These are phyloP conservation scores for Zymoseptoria passerinii DNA, from an alignment of 2,329 filamentous ascomycete genomes.

Conservation along the genomic window DNA sequence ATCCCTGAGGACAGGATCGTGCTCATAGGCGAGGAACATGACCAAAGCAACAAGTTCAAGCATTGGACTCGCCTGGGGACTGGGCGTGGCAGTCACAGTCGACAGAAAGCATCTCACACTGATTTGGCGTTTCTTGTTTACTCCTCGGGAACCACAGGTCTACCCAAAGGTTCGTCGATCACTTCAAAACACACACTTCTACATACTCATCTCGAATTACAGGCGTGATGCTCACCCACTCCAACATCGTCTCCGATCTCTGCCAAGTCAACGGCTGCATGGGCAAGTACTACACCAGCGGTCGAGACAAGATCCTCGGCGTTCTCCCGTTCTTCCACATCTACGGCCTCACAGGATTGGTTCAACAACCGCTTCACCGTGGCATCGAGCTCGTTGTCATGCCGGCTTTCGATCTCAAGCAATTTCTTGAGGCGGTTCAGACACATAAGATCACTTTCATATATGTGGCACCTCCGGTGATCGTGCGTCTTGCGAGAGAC, in stretches of 20 bases:
- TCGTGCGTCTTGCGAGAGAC: slow-evolving; percentile 71
- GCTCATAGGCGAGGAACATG: slow-evolving; percentile 60
- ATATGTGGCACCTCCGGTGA: slow-evolving; percentile 77
- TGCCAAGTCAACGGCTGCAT: slow-evolving; percentile 47
- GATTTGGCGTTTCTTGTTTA: slow-evolving; percentile 83
- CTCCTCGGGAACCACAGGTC: slow-evolving; percentile 79
- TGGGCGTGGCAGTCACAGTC: slow-evolving; percentile 49
- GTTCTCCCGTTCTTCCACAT: slow-evolving; percentile 89
- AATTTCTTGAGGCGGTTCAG: slow-evolving; percentile 69
- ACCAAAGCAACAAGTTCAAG: slow-evolving; percentile 50
- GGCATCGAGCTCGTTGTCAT: slow-evolving; percentile 64
- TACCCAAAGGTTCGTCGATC: slow-evolving; percentile 54
- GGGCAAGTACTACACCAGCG: slow-evolving; percentile 37
- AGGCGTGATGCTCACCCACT: slow-evolving; percentile 78
- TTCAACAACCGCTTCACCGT: slow-evolving; percentile 59
- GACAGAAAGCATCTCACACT: slow-evolving; percentile 51
- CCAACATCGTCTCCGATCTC: slow-evolving; percentile 70
- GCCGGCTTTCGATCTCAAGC: slow-evolving; percentile 70
- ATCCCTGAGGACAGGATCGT: slow-evolving; percentile 64
- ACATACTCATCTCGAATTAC: not conserved
- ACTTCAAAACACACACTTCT: not conserved
- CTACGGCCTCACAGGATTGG: slow-evolving; percentile 67
- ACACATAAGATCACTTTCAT: slow-evolving; percentile 64
- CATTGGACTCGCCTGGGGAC: slow-evolving; percentile 67
- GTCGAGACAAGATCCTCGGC: slow-evolving; percentile 62